A percentile compares a stretch with the other conserved stretches of the same genome.
Evolutionary conservation across 768 basidiomycete genomes (phyloP).

Genomic region (Kwoniella mangroviensis): DNA sequence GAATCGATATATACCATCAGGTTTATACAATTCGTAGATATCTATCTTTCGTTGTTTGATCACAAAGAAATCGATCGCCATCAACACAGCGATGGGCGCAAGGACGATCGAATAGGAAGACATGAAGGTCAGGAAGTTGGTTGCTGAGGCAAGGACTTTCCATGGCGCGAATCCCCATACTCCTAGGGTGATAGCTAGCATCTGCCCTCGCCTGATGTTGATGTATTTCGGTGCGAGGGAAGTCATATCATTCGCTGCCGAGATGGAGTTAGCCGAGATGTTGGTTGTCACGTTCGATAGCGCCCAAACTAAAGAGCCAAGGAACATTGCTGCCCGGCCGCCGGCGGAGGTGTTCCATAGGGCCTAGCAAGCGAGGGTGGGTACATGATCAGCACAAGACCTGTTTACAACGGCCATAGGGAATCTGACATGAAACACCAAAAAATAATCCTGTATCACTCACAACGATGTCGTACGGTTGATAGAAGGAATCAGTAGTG

Average conservation of each 20-base stretch:
- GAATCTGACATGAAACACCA: too few relatives aligned
- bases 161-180: conserved; percentile 48
- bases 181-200: conserved; percentile 46
- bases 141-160: conserved; percentile 45
- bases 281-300: conserved; percentile 48
- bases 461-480: conserved; percentile 46
- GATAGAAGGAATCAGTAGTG: conserved; percentile 31
- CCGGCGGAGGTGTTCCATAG: conserved; percentile 42
- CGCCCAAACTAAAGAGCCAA: conserved; percentile 41
- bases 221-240: conserved; percentile 49
- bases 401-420: too few relatives aligned
- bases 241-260: conserved; percentile 52
- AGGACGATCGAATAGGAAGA: conserved; percentile 48
- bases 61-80: conserved; percentile 45
- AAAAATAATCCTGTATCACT: conserved; percentile 4
- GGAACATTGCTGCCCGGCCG: conserved; percentile 42
- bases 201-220: conserved; percentile 50
- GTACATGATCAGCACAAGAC: too few relatives aligned
- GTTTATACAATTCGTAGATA: conserved; percentile 46
- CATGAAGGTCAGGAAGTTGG: conserved; percentile 48
- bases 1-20: conserved; percentile 49
- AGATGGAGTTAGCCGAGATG: conserved; percentile 46
- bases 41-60: conserved; percentile 37
- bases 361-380: conserved; percentile 16
- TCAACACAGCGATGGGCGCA: conserved; percentile 47